Percentiles rank a stretch among this genome's conserved stretches.
Conservation (phyloP, 192 early-diverging fungal species). For the Mortierella hygrophila region DNA sequence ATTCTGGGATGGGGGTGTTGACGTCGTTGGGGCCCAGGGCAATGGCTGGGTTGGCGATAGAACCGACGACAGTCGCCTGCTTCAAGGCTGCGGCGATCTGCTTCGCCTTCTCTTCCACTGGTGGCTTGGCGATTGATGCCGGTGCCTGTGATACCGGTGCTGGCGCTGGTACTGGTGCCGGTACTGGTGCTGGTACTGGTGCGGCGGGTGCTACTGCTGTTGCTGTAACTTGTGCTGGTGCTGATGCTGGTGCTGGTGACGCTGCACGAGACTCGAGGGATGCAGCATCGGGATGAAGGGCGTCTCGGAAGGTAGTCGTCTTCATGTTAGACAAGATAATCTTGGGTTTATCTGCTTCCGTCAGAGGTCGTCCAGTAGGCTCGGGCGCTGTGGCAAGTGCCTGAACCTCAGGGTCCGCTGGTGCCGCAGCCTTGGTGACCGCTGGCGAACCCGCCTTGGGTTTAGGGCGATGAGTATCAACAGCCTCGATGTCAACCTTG, state of each 20-base stretch:
- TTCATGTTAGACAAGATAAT: slow-evolving; percentile 24
- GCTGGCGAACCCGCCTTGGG: slow-evolving; percentile 53
- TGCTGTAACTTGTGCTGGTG: too few relatives aligned
- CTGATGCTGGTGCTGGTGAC: not conserved
- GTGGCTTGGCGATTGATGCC: slow-evolving; percentile 5
- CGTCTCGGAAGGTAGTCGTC: slow-evolving; percentile 33
- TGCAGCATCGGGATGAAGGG: slow-evolving; percentile 22
- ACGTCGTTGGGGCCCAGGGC: slow-evolving; percentile 22
- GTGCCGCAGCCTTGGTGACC: slow-evolving; percentile 8
- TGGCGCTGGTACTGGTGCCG: not conserved
- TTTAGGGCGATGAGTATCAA: slow-evolving; percentile 94
- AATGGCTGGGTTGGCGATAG: slow-evolving; percentile 13
- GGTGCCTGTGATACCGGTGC: not conserved
- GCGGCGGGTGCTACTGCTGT: not conserved
- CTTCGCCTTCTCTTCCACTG: slow-evolving; percentile 18
- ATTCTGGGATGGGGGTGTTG: slow-evolving; percentile 23
- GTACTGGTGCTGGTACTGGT: not conserved
- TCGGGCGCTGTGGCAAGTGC: slow-evolving; percentile 6
- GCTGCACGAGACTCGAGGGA: not conserved
- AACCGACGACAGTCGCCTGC: slow-evolving; percentile 17
- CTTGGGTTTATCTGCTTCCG: slow-evolving; percentile 19
- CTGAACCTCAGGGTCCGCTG: not conserved
- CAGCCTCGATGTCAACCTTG: slow-evolving; percentile 97
- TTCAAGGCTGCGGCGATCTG: slow-evolving; percentile 24
- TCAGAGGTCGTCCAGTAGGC: slow-evolving; percentile 6